phyloP scores from a whole-genome alignment of 805 yeast genomes.

The Dipodascopsis tothii region DNA sequence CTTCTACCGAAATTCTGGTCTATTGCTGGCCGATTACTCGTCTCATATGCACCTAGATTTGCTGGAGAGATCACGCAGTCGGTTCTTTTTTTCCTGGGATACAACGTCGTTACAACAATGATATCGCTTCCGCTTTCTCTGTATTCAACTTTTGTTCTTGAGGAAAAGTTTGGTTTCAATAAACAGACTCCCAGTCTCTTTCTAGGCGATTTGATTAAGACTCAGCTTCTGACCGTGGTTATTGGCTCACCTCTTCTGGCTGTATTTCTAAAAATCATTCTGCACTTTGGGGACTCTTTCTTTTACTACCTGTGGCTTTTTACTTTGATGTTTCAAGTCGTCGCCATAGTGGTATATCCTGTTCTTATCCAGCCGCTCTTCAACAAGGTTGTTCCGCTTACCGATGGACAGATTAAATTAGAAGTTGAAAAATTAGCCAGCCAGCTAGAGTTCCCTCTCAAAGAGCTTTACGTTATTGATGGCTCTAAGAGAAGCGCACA shows the following conservation, averaged over 20 bases:
- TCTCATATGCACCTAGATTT: conserved; percentile 29
- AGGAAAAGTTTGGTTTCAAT: conserved; percentile 89
- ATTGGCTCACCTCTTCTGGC: conserved; percentile 69
- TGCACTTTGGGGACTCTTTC: conserved; percentile 70
- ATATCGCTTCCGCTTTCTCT: conserved; percentile 60
- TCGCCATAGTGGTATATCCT: conserved; percentile 63
- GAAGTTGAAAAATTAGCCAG: conserved; percentile 75
- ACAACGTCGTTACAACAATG: conserved; percentile 45
- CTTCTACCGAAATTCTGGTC: conserved; percentile 59
- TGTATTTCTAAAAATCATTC: conserved; percentile 72
- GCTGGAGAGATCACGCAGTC: conserved; percentile 64
- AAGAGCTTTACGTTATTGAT: conserved; percentile 79
- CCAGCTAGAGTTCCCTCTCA: conserved; percentile 74
- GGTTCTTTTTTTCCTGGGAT: conserved; percentile 51
- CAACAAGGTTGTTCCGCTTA: conserved; percentile 83
- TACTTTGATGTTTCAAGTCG: conserved; percentile 60
- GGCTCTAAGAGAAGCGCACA: conserved; percentile 96
- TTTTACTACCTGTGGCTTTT: conserved; percentile 72
- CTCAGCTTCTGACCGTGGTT: conserved; percentile 43
- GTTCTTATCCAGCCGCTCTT: conserved; percentile 85
- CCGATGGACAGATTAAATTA: conserved; percentile 77
- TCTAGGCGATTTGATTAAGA: conserved; percentile 64
- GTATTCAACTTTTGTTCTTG: conserved; percentile 78
- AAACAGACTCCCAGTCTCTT: conserved; percentile 69
- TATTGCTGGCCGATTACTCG: conserved; percentile 37